These are phyloP conservation scores for Crucibulum laeve DNA, from an alignment of 768 basidiomycete genomes.

Conservation along the genomic window DNA sequence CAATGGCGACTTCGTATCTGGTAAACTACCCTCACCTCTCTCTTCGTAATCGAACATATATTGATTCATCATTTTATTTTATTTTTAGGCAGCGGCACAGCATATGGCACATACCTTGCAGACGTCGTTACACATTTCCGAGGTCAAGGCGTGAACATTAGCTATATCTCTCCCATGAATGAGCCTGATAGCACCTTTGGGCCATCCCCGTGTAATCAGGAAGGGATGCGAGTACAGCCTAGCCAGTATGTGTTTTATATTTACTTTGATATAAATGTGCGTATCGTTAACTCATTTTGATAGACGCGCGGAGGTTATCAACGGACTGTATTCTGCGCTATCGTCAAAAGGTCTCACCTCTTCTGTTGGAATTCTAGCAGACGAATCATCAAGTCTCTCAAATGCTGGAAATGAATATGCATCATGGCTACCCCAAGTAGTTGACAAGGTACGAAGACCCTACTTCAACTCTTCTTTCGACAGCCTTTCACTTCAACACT, in stretches of 20 bases:
- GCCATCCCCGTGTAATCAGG: conserved; percentile 36
- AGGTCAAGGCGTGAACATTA: conserved; percentile 29
- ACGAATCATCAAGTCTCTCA: conserved; percentile 32
- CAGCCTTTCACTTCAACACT: background rate
- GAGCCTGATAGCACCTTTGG: conserved; percentile 36
- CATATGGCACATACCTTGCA: conserved; percentile 36
- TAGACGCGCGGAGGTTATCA: conserved; percentile 36
- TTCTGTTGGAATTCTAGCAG: conserved; percentile 33
- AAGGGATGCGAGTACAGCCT: conserved; percentile 40
- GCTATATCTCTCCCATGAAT: conserved; percentile 40
- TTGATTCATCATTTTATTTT: background rate
- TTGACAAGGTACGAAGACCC: conserved; percentile 17
- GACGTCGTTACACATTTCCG: conserved; percentile 37
- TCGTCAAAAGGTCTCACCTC: conserved; percentile 19
- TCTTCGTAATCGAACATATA: no score
- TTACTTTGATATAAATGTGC: background rate
- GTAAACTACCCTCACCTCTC: conserved; percentile 9
- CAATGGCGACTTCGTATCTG: conserved; percentile 27
- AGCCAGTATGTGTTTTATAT: conserved; percentile 21
- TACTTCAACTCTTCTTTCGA: background rate
- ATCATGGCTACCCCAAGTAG: conserved; percentile 29
- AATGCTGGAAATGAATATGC: conserved; percentile 26
- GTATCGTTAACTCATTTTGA: background rate
- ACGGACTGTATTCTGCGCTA: conserved; percentile 28
- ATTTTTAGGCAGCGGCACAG: conserved; percentile 22